Base-by-base conservation (phyloP, 2,329 filamentous ascomycete species). In the Beauveria australis region DNA sequence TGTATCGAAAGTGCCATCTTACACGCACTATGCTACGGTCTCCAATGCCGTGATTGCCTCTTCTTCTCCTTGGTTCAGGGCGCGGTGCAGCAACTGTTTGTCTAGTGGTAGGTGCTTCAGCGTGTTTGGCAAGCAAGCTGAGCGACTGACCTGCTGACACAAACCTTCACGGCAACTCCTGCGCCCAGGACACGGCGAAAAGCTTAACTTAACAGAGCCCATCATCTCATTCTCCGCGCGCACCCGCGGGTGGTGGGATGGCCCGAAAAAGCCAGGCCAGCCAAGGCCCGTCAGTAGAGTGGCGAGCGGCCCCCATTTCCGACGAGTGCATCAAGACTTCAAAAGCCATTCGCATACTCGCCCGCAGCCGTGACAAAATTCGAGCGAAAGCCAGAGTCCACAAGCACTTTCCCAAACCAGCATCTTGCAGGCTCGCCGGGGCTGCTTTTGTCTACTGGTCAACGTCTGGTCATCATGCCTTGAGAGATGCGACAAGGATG, bases 121-220 rank as follows among this genome's bases (percentile, higher is more conserved):
- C 19, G 24, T 59, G 57, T 59, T 59, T 59, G 57, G 28, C 56
- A 52, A 52, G 56, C 57, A 59, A 59, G 57, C 48, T 59, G 57
- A 41, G 19, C 40, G 28, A 59, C 49, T 59, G 28, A 40, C 26
- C 37, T 53, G 40, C 49, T 43, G 41, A 41, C 28, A 46, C 48
- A 12, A 44, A 26, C n/a, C 40, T 22, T 46, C 12, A 19, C 8
- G 26, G 28, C 26, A 53, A 22, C 26, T 41, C 19, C 16, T 24
- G 12, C 22, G 22, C 26, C n/a, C n/a, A 40, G 18, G 26, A 40
- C 56, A 52, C 4, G 24, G 40, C 26, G n/a, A 59, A 59, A 19
- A 24, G 48, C 49, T 53, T 53, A 28, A 37, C 33, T 53, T 53
- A 19, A 37, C 33, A 37, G 22, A 58, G 28, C 43, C 14, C 44